Base-by-base conservation (phyloP, 768 basidiomycete genomes). In the Galerina sulciceps region DNA sequence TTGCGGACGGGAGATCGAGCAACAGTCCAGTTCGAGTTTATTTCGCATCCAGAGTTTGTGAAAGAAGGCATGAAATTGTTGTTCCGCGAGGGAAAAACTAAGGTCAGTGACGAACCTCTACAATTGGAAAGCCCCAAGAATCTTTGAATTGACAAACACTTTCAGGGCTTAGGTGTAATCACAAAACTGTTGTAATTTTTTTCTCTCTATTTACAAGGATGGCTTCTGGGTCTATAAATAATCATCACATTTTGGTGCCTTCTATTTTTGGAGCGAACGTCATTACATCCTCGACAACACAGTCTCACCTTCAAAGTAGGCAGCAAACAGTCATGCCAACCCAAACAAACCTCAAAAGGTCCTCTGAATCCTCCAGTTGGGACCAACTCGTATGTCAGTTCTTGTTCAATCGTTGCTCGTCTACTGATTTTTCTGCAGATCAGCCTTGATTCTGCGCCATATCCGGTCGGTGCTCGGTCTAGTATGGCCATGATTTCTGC, bases 1-100 rank as follows among this genome's bases (percentile, higher is more conserved):
- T 79, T 99, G 26, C 88, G 96, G 17, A 99, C 96, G 0, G 97
- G 97, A 4, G 97, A 99, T 69, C 85, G 95, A 34, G 93, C 94
- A 2, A 94, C 89, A 2, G 94, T 98, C n/a, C 84, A 85, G 35
- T 98, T 99, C 65, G 93, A 98, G 75, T 96, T 98, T 68, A 92
- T 96, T 54, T 89, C 91, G 13, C 89, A 91, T 53, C 90, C 93
- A 0, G 96, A 97, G 78, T 96, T 88, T 69, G 79, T 99, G 62
- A 95, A 96, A 71, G 89, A 89, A 64, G 96, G 96, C 23, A 93
- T 93, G 89, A 94, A 95, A 74, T 79, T 96, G 20, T 75, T 99
- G 11, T 95, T 99, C 72, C 81, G 96, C 40, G 97, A 99, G 74
- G 96, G 96, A 3, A 94, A 94, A 79, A 97, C 95, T 0, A 98